phyloP scores from a whole-genome alignment of 2,329 filamentous ascomycete species.

The Scedosporium boydii region DNA sequence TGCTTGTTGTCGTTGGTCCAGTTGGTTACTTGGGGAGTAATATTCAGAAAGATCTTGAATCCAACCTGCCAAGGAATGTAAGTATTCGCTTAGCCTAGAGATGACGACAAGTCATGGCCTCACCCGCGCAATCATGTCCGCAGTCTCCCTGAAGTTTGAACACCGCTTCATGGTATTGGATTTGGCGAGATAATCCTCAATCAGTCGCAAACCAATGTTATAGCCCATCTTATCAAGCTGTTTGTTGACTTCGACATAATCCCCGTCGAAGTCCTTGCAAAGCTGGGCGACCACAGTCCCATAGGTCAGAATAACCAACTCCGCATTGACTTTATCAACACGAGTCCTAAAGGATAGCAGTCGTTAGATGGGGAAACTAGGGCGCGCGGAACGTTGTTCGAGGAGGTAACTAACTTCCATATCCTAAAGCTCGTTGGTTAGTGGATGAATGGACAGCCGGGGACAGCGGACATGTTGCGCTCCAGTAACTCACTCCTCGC shows the following conservation, averaged over 20 bases:
- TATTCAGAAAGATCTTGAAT: conserved; percentile 98
- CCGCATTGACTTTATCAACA: conserved; percentile 95
- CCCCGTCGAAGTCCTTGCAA: conserved; percentile 90
- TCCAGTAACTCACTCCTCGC: conserved; percentile 48
- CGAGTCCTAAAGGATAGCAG: conserved; percentile 54
- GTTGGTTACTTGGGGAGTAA: conserved; percentile 85
- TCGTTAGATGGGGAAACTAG: not conserved
- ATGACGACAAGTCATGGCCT: not conserved
- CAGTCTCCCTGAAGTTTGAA: conserved; percentile 87
- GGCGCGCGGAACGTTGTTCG: not conserved
- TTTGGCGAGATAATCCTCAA: conserved; percentile 96
- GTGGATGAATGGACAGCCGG: conserved; percentile 14
- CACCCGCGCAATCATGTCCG: conserved; percentile 92
- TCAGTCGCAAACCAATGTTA: conserved; percentile 90
- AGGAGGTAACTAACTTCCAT: conserved; percentile 66
- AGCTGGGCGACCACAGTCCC: conserved; percentile 94
- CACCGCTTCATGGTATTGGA: conserved; percentile 83
- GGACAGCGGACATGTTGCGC: not conserved
- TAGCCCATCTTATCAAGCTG: conserved; percentile 99
- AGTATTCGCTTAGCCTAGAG: conserved; percentile 10
- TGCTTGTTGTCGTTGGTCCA: conserved; percentile 96
- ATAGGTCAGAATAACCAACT: conserved; percentile 94
- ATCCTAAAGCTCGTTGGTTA: conserved; percentile 45
- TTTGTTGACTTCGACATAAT: conserved; percentile 93
- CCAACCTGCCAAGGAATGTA: conserved; percentile 55